phyloP scores from a whole-genome alignment of 2,329 filamentous ascomycete genomes.

The Xylariaceae sp. region DNA sequence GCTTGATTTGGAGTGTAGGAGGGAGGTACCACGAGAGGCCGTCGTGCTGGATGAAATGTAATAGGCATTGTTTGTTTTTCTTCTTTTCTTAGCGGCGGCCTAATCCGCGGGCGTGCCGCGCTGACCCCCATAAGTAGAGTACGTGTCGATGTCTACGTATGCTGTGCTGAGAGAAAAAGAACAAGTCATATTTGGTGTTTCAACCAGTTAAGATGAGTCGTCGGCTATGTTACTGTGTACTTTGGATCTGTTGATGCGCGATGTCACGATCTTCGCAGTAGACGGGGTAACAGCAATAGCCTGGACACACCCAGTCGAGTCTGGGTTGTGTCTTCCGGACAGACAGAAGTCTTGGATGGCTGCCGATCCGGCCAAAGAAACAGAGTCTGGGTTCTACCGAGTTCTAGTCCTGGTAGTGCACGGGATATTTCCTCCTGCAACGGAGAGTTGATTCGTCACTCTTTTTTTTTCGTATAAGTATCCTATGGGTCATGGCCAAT shows the following conservation, averaged over 20 bases:
- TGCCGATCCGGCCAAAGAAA: neutral
- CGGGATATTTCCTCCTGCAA: neutral
- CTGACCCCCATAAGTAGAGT: neutral
- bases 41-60: slow-evolving; percentile 2
- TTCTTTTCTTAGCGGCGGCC: slow-evolving; percentile 10
- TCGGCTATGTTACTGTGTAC: neutral
- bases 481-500: no score
- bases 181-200: slow-evolving; percentile 3
- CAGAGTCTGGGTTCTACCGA: neutral
- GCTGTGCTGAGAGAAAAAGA: neutral
- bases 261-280: neutral
- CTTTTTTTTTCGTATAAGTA: neutral
- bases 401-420: no score
- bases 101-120: slow-evolving; percentile 8
- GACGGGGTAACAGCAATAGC: neutral
- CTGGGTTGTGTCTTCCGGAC: neutral
- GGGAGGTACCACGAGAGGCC: neutral
- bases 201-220: neutral
- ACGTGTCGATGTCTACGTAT: neutral
- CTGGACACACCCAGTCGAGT: neutral
- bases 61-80: neutral
- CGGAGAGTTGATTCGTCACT: neutral
- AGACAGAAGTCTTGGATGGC: neutral
- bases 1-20: no score
- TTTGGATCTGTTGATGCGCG: neutral